Evolutionary conservation across 768 basidiomycete genomes (phyloP), one percentile per base, ranked within the genome.

Genomic region (Lentinula detonsa): DNA sequence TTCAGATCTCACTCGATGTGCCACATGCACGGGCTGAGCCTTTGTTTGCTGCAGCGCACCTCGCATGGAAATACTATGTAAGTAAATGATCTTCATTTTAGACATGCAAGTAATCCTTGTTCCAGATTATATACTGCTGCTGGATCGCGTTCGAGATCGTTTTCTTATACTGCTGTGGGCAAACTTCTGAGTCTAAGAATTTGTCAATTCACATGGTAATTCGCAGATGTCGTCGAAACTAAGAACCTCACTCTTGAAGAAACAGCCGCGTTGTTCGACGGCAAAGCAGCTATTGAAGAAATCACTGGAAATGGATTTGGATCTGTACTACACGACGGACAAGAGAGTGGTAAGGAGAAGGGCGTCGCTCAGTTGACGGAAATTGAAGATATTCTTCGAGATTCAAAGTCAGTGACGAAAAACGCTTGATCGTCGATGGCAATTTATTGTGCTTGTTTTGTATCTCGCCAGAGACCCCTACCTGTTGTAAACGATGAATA

Each of bases 251-350:
- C 80, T 6, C 72, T 85, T 62, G 83, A 85, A 66, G 83, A 85
- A 73, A 84, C 82, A 9, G 78, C 82, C 10, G 80, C 73, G 34
- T 65, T 84, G 52, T 85, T 85, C 71, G 83, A 85, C 64, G 83
- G 81, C 31, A 74, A 81, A 28, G 76, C 78, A 15, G 73, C 72
- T 18, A 49, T 74, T 40, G 60, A 70, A n/a, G 61, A 62, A 45
- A 72, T 77, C 23, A 21, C 53, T 11, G 53, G 33, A 40, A 54
- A 54, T 40, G 53, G 31, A 6, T 16, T 52, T 34, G 31, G 42
- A n/a, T 4, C 3, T 48, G 2, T 7, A 7, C 18, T 8, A 21
- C 18, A 28, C 46, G 5, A 39, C 9, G 37, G 21, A 48, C 42
- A 43, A 15, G 42, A 43, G 16, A 43, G 42, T 43, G 18, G 42